phyloP scores from a whole-genome alignment of 2,329 filamentous ascomycete genomes.

The Phyllosticta citribraziliensis region DNA sequence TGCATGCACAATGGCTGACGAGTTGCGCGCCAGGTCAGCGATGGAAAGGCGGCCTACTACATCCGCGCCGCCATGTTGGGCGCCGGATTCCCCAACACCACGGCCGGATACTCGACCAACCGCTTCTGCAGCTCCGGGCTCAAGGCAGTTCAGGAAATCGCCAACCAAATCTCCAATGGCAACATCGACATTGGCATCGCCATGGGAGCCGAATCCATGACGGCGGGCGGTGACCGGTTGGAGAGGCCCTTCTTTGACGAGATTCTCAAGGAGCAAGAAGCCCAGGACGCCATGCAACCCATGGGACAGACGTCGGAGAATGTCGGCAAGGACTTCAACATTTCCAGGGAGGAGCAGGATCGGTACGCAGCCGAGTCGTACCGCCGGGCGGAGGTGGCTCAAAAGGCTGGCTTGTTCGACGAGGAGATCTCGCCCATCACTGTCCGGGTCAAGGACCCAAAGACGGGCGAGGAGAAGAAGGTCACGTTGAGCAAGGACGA shows the following conservation, averaged over 20 bases:
- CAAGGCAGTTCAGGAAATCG: constrained; percentile 91
- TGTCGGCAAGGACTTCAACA: constrained; percentile 80
- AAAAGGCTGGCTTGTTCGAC: constrained; percentile 83
- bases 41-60: constrained; percentile 82
- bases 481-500: constrained; percentile 80
- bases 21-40: constrained; percentile 53
- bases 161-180: constrained; percentile 70
- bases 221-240: constrained; percentile 57
- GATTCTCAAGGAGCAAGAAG: constrained; percentile 65
- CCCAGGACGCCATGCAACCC: constrained; percentile 77
- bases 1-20: not conserved
- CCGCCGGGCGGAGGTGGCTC: constrained; percentile 74
- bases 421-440: constrained; percentile 90
- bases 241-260: constrained; percentile 67
- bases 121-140: constrained; percentile 96
- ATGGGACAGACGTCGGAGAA: constrained; percentile 99
- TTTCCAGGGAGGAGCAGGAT: constrained; percentile 73
- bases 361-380: constrained; percentile 80
- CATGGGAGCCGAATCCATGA: constrained; percentile 85
- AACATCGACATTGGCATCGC: constrained; percentile 82
- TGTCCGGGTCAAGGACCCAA: constrained; percentile 71
- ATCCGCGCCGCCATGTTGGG: constrained; percentile 78
- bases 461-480: constrained; percentile 66
- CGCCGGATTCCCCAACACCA: constrained; percentile 88
- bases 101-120: constrained; percentile 73